Evolutionary conservation across 1,284 basidiomycete species (phyloP), one percentile per base, ranked within the genome.

Genomic region (Melanopsichium pennsylvanicum): DNA sequence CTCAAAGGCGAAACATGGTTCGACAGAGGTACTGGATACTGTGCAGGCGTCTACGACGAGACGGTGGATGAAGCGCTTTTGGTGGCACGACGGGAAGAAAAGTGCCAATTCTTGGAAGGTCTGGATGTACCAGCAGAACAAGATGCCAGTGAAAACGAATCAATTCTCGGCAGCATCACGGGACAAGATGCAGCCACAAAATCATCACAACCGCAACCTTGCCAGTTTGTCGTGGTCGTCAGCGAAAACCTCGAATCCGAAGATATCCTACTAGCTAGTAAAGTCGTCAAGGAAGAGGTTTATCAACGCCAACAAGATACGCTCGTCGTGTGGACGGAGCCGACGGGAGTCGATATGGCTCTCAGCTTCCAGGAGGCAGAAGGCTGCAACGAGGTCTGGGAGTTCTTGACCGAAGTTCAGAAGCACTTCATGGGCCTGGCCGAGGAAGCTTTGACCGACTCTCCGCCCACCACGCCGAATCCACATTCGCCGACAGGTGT

Each of bases 321-420:
- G 2, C 86, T 99, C 38, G 97, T 99, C 66, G 95, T 98, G 12
- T 99, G 95, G 95, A 98, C 95, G 2, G 95, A 97, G 81, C 91
- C 91, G 0, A 89, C 93, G 69, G 92, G 93, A 21, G 88, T 90
- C 21, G 95, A 98, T 82, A 94, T 96, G 82, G 96, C 96, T 3
- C 85, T 98, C 43, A 96, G 93, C 70, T 98, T 99, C 77, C 95
- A 97, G 80, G 95, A 97, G 77, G 87, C 92, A 0, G 91, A 95
- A 64, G 96, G 95, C 27, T 99, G 95, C 76, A 86, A 89, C 39
- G 95, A 97, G 83, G 91, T 98, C 41, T 98, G 95, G 95, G 90
- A 90, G 75, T 98, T 98, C 82, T 93, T 99, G 74, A 85, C 87
- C 66, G 92, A 97, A 75, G 93, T 97, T n/a, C 93, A 96, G 80